Evolutionary conservation across 2,329 filamentous ascomycete genomes (phyloP).

Genomic region (Cladosporium oxysporum): DNA sequence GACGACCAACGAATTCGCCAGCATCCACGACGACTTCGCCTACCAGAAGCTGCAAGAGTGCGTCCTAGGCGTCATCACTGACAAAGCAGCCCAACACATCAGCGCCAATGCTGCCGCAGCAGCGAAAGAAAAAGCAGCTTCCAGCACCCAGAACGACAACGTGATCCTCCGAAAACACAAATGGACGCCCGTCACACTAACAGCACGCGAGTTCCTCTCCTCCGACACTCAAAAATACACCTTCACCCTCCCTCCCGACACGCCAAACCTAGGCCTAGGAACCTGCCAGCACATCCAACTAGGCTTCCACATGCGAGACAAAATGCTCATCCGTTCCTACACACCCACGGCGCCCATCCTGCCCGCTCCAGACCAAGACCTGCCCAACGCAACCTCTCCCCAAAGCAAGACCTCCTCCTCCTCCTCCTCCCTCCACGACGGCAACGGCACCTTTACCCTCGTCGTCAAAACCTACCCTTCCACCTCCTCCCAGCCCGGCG

Average conservation of each 20-base stretch:
- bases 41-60: conserved; percentile 56
- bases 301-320: conserved; percentile 55
- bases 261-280: conserved; percentile 48
- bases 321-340: conserved; percentile 54
- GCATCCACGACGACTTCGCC: conserved; percentile 55
- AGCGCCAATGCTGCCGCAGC: conserved; percentile 46
- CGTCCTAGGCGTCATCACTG: conserved; percentile 50
- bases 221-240: conserved; percentile 51
- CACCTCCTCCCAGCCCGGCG: conserved; percentile 49
- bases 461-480: conserved; percentile 57
- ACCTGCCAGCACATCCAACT: conserved; percentile 57
- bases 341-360: conserved; percentile 53
- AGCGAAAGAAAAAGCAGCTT: conserved; percentile 41
- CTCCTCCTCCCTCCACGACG: conserved; percentile 25
- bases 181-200: conserved; percentile 50
- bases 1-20: conserved; percentile 53
- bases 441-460: conserved; percentile 50
- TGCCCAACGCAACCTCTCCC: background rate
- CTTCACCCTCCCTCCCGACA: conserved; percentile 46
- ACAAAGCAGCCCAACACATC: conserved; percentile 52
- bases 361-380: conserved; percentile 23
- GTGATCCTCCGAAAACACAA: conserved; percentile 47
- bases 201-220: conserved; percentile 43
- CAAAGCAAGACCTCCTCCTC: conserved; percentile 11
- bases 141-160: conserved; percentile 31